Conservation (phyloP, 129 eudicot species). For the Logfia minima region DNA sequence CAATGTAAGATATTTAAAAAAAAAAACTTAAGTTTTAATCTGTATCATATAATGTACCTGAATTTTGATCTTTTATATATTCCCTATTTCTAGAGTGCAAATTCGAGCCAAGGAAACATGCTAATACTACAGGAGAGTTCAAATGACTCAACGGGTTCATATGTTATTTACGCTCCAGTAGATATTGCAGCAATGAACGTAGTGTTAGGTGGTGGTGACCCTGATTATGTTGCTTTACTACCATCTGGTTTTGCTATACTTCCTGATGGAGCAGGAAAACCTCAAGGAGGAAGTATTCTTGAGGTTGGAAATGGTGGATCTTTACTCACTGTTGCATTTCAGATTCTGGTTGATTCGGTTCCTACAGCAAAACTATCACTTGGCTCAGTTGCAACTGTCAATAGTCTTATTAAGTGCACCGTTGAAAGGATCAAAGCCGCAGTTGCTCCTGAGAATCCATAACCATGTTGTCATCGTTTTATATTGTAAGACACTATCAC, state of each 20-base stretch:
- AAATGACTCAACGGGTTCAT: constrained; percentile 59
- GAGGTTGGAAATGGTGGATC: constrained; percentile 56
- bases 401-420: constrained; percentile 54
- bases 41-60: not conserved
- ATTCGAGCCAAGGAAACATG: constrained; percentile 62
- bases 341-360: constrained; percentile 56
- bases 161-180: constrained; percentile 70
- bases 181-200: constrained; percentile 55
- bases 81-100: constrained; percentile 38
- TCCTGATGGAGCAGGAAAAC: constrained; percentile 56
- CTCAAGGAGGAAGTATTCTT: constrained; percentile 34
- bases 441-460: constrained; percentile 32
- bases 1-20: constrained; percentile 50
- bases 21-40: not conserved
- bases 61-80: not conserved
- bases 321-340: constrained; percentile 61
- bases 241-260: constrained; percentile 79
- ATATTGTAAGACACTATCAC: constrained; percentile 34
- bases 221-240: constrained; percentile 52
- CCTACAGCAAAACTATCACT: constrained; percentile 56
- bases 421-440: constrained; percentile 59
- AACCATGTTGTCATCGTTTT: constrained; percentile 9
- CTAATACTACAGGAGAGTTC: constrained; percentile 63
- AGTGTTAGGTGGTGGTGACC: constrained; percentile 64
- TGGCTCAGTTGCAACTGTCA: constrained; percentile 56